These are phyloP conservation scores for Talaromyces rugulosus DNA, from an alignment of 2,329 filamentous ascomycete species.

Conservation along the genomic window DNA sequence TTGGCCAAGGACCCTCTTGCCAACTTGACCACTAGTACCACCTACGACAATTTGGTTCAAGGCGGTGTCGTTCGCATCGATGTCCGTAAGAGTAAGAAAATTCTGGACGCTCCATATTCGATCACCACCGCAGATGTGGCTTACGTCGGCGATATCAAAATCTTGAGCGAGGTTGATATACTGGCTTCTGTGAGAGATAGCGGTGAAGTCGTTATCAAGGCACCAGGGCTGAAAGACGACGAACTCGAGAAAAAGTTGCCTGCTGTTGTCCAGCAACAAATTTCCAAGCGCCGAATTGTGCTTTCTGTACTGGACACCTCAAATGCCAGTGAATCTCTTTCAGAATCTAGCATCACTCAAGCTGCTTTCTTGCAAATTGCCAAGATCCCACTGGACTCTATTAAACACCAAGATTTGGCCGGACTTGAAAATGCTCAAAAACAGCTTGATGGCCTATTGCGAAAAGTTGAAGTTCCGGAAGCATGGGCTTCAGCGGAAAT, in stretches of 20 bases:
- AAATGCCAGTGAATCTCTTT: constrained; percentile 62
- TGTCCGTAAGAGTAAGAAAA: constrained; percentile 75
- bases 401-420: constrained; percentile 64
- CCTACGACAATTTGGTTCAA: constrained; percentile 60
- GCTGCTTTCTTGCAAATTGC: constrained; percentile 78
- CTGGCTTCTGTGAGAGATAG: constrained; percentile 65
- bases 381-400: constrained; percentile 59
- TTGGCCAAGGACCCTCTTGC: constrained; percentile 57
- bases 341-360: constrained; percentile 67
- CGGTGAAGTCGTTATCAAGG: constrained; percentile 69
- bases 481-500: constrained; percentile 71
- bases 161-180: constrained; percentile 74
- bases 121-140: constrained; percentile 74
- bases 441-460: constrained; percentile 64
- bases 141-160: constrained; percentile 72
- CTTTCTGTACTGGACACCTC: constrained; percentile 74
- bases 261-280: constrained; percentile 62
- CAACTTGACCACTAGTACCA: constrained; percentile 58
- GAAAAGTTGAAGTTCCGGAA: constrained; percentile 69
- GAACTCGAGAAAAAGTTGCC: constrained; percentile 84
- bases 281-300: constrained; percentile 66
- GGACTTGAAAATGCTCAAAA: constrained; percentile 57
- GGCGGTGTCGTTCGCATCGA: constrained; percentile 82
- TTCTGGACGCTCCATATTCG: constrained; percentile 78
- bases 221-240: constrained; percentile 77